Conservation (phyloP, 2,329 filamentous ascomycete species). For the Diaporthe capsici region DNA sequence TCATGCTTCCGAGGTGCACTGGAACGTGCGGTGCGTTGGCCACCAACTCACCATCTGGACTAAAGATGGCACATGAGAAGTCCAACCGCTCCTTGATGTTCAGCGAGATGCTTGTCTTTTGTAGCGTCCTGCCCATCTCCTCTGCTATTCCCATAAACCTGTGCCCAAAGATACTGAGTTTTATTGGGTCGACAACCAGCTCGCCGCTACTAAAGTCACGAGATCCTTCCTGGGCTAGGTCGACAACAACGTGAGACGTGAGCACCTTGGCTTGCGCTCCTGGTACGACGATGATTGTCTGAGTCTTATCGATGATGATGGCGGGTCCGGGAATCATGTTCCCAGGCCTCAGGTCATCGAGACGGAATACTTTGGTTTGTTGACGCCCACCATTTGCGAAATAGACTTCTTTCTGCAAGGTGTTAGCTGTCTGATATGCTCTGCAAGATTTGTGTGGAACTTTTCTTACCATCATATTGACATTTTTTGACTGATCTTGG, state of each 20-base stretch:
- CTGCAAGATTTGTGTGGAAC: neutral
- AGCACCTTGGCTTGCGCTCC: conserved; percentile 42
- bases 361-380: conserved; percentile 27
- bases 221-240: conserved; percentile 15
- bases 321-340: conserved; percentile 47
- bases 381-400: conserved; percentile 43
- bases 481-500: neutral
- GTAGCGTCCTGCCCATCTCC: conserved; percentile 70
- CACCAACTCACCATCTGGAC: conserved; percentile 56
- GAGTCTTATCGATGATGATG: conserved; percentile 43
- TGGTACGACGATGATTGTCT: conserved; percentile 38
- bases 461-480: conserved; percentile 20
- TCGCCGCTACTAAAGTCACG: neutral
- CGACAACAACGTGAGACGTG: conserved; percentile 48
- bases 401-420: conserved; percentile 23
- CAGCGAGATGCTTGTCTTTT: conserved; percentile 68
- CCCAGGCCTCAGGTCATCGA: neutral
- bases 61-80: conserved; percentile 60
- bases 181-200: conserved; percentile 59
- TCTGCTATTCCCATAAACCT: conserved; percentile 72
- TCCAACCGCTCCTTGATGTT: conserved; percentile 60
- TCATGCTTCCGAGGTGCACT: conserved; percentile 59
- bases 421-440: neutral
- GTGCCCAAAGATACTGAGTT: conserved; percentile 68
- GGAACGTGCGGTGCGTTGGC: conserved; percentile 59